Evolutionary conservation across 2,329 filamentous ascomycete genomes (phyloP).

Genomic region (Rutstroemia sp.): DNA sequence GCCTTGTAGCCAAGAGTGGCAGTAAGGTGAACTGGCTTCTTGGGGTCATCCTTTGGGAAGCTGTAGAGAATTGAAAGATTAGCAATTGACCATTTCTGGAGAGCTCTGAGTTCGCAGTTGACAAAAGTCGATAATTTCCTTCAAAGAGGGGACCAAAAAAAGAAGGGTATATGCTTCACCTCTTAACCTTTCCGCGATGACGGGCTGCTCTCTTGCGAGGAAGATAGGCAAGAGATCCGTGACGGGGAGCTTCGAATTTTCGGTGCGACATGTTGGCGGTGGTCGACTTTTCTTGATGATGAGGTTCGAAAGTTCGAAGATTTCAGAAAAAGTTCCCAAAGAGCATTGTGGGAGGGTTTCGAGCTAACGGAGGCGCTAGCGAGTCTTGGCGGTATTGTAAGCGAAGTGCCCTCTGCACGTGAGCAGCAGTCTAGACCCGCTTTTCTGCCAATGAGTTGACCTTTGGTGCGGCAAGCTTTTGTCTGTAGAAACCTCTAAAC

Average conservation of each 20-base stretch:
- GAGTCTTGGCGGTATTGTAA: not conserved
- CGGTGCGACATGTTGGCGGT: conserved; percentile 21
- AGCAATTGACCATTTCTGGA: not conserved
- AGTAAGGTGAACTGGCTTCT: conserved; percentile 98
- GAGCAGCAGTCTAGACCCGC: not conserved
- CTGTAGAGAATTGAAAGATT: conserved; percentile 29
- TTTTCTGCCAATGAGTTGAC: no score
- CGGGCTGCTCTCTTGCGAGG: conserved; percentile 88
- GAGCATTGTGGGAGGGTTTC: conserved; percentile 4
- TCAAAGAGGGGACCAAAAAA: no score
- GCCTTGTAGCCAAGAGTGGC: conserved; percentile 99
- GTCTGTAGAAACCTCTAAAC: no score
- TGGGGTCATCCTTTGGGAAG: conserved; percentile 99
- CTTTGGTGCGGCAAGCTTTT: no score
- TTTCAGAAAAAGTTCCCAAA: conserved; percentile 6
- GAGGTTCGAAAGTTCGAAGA: conserved; percentile 10
- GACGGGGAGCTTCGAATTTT: conserved; percentile 63
- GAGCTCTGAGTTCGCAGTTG: not conserved
- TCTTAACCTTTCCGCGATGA: conserved; percentile 97
- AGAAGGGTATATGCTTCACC: conserved; percentile 50
- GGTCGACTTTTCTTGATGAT: conserved; percentile 9
- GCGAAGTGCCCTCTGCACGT: not conserved
- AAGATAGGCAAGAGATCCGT: conserved; percentile 86
- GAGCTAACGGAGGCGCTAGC: not conserved
- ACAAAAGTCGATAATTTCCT: no score